Percentiles rank a stretch among this genome's conserved stretches.
phyloP scores from a whole-genome alignment of 2,329 filamentous ascomycete species.

The Didymella pinodella region DNA sequence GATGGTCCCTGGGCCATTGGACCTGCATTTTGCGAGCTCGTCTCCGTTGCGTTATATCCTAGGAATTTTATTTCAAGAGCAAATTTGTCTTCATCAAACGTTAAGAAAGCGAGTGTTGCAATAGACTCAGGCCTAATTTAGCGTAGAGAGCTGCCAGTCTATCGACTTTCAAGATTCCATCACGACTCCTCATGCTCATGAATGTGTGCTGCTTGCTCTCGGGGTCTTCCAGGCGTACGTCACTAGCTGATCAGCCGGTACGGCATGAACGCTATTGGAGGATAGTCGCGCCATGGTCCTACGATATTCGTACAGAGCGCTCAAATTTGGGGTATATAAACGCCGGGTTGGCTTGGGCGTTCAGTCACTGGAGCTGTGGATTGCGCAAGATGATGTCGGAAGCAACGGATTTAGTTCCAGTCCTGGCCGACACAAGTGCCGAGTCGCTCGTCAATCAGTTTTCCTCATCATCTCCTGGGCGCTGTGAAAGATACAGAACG shows the following conservation, averaged over 20 bases:
- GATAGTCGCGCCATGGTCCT: neutral
- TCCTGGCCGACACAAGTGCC: slow-evolving; percentile 5
- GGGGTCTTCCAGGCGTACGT: slow-evolving; percentile 8
- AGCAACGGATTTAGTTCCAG: slow-evolving; percentile 1
- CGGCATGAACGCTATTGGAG: slow-evolving; percentile 11
- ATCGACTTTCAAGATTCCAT: neutral
- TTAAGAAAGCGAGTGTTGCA: neutral
- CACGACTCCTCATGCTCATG: slow-evolving; percentile 6
- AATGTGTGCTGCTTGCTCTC: slow-evolving; percentile 4
- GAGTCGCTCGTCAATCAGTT: slow-evolving; percentile 1
- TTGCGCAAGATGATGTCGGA: slow-evolving; percentile 15
- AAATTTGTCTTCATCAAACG: neutral
- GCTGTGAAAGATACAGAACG: neutral
- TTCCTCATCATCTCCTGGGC: neutral
- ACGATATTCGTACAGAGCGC: neutral
- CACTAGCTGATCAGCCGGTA: slow-evolving; percentile 12
- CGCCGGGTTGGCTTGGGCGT: slow-evolving; percentile 15
- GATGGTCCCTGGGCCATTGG: slow-evolving; percentile 28
- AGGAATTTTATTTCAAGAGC: neutral
- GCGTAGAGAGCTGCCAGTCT: neutral
- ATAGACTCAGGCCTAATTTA: neutral
- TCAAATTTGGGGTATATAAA: slow-evolving; percentile 13
- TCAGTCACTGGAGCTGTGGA: slow-evolving; percentile 18
- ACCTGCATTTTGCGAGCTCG: slow-evolving; percentile 18
- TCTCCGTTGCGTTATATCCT: neutral